These are phyloP conservation scores for Alternaria burnsii DNA, from an alignment of 2,329 filamentous ascomycete species.

Conservation along the genomic window DNA sequence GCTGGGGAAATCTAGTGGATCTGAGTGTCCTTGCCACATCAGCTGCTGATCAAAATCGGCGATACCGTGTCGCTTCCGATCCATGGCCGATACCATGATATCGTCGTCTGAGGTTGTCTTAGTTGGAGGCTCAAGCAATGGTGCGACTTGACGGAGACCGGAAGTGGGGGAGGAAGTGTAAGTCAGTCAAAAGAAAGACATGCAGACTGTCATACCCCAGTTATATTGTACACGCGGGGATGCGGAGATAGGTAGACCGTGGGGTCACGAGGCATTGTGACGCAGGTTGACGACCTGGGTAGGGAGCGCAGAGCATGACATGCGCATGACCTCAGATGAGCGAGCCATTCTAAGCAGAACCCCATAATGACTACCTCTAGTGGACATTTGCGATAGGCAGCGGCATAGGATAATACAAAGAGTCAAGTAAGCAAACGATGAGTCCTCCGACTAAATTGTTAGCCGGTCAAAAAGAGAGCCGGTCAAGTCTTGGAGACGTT, in stretches of 20 bases:
- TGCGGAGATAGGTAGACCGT: not conserved
- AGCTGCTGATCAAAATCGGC: not conserved
- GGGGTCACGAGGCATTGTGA: conserved; percentile 1
- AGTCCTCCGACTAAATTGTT: not conserved
- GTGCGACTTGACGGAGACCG: too few species aligned
- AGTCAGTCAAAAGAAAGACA: not conserved
- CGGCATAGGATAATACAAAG: not conserved
- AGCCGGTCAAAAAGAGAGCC: not conserved
- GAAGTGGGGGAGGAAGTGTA: not conserved
- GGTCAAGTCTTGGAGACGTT: not conserved
- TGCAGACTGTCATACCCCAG: not conserved
- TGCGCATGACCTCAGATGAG: conserved; percentile 4
- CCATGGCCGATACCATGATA: not conserved
- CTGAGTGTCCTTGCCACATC: not conserved
- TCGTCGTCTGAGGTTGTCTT: not conserved
- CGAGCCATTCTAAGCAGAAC: not conserved
- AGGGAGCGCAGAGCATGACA: not conserved
- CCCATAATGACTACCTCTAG: not conserved
- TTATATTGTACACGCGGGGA: not conserved
- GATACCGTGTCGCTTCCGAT: not conserved
- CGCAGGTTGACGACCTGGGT: not conserved
- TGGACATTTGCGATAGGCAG: not conserved
- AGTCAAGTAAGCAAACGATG: not conserved
- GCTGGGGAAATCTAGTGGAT: conserved; percentile 3
- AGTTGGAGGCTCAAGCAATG: not conserved